Evolutionary conservation across 2,329 filamentous ascomycete species (phyloP), one percentile per base, ranked within the genome.

Genomic region (Lanzia echinophila): DNA sequence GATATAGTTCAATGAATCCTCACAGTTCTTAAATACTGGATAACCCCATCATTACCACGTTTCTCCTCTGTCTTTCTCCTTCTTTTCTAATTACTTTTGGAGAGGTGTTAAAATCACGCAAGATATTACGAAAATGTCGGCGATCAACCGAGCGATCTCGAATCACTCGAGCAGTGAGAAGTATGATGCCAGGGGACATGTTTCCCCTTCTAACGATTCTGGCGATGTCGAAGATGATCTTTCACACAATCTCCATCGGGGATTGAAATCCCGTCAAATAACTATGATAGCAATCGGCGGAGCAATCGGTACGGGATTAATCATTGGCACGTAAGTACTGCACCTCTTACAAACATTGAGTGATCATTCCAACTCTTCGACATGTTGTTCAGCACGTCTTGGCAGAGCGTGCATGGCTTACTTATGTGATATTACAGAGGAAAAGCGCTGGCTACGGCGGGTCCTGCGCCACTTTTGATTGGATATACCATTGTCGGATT

Each of bases 201-300:
- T 13, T 19, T 10, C 20, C 43, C 33, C 24, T 12, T 41, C 34
- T 13, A 42, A 50, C 15, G 38, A 43, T 33, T 17, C 10, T 3
- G 2, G 28, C 4, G 38, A 50, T 41, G 38, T 41, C 32, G 60
- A 64, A 20, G 61, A 64, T 44, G 63, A 64, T 50, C 49, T 56
- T 6, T 44, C 54, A 24, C 63, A 65, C 8, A 49, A 56, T 38
- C 69, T 81, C 45, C 75, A 78, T 58, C 75, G 78, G 60, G 76
- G 76, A 43, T 70, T 81, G 20, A 74, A 75, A 58, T 75, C 77
- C 34, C 70, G 78, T 47, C 78, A 81, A 56, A 76, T 81, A 53
- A 75, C 76, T 63, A 82, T 82, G 79, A 82, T 82, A 70, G 86
- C 86, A 60, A 86, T 89, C 56, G 86, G 86, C 64, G 87, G 87